These are phyloP conservation scores for Mrakia blollopis DNA, from an alignment of 768 basidiomycete genomes.

Conservation along the genomic window DNA sequence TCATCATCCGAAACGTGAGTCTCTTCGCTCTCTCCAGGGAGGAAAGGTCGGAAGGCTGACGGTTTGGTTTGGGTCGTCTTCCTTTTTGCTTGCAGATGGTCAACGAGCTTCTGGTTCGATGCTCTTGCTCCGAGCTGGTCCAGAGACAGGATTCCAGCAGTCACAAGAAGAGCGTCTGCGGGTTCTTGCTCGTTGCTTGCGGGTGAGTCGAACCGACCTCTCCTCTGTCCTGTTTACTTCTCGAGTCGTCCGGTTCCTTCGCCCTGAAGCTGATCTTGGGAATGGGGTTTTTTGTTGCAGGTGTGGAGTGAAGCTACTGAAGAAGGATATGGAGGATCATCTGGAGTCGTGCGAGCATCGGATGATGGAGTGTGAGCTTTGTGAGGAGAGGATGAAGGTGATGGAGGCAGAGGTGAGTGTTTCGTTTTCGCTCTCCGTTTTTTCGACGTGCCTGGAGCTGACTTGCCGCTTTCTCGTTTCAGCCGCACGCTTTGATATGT, in stretches of 20 bases:
- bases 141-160: slow-evolving; percentile 62
- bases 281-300: slow-evolving; percentile 41
- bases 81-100: not conserved
- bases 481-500: slow-evolving; percentile 50
- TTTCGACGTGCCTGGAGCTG: not conserved
- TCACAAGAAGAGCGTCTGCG: slow-evolving; percentile 62
- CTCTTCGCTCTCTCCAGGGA: not conserved
- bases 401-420: slow-evolving; percentile 48
- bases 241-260: not conserved
- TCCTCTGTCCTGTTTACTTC: no score
- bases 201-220: not conserved
- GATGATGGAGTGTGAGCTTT: slow-evolving; percentile 48
- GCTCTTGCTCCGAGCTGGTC: slow-evolving; percentile 60
- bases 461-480: not conserved
- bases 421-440: not conserved
- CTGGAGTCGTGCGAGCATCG: slow-evolving; percentile 44
- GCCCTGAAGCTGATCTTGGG: no score
- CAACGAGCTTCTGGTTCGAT: slow-evolving; percentile 72
- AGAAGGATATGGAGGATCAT: slow-evolving; percentile 52
- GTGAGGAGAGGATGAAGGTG: slow-evolving; percentile 44
- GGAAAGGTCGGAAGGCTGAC: not conserved
- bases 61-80: not conserved
- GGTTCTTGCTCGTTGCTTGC: slow-evolving; percentile 56
- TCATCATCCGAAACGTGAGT: not conserved
- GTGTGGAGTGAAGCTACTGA: slow-evolving; percentile 50